These are phyloP conservation scores for Pythium plurisporium DNA, from an alignment of 352 stramenopile genomes.

Conservation along the genomic window DNA sequence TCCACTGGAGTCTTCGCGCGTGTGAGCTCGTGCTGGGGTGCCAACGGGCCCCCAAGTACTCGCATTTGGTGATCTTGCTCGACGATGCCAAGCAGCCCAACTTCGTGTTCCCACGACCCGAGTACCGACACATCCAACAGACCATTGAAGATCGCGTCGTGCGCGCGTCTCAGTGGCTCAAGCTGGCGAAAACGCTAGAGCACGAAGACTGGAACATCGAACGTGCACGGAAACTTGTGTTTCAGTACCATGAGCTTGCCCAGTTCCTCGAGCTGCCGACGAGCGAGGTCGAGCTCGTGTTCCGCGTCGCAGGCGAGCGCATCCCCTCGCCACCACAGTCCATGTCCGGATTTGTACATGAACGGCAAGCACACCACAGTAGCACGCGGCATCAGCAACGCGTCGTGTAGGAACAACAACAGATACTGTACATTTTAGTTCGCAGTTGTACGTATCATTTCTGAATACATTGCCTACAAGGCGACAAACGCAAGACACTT, in stretches of 20 bases:
- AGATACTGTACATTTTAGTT: too few relatives aligned
- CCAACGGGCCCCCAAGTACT: slow-evolving; percentile 48
- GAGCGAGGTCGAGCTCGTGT: slow-evolving; percentile 61
- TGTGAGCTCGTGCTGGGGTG: slow-evolving; percentile 57
- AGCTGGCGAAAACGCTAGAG: slow-evolving; percentile 58
- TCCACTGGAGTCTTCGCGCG: slow-evolving; percentile 77
- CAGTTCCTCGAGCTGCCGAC: slow-evolving; percentile 63
- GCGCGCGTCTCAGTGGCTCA: slow-evolving; percentile 60
- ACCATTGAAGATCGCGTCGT: slow-evolving; percentile 65
- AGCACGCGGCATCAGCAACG: slow-evolving; percentile 8
- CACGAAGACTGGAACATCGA: slow-evolving; percentile 67
- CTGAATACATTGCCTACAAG: too few relatives aligned
- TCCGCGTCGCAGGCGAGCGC: slow-evolving; percentile 27
- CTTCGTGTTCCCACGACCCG: slow-evolving; percentile 53
- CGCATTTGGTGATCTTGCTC: slow-evolving; percentile 63
- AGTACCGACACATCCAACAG: slow-evolving; percentile 67
- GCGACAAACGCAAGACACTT: too few relatives aligned
- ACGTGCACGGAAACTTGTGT: slow-evolving; percentile 36
- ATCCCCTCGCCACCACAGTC: slow-evolving; percentile 4
- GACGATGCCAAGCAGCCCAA: slow-evolving; percentile 44
- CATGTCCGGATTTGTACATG: background rate
- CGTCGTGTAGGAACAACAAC: slow-evolving; percentile 11
- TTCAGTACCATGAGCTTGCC: slow-evolving; percentile 46
- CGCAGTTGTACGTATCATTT: too few relatives aligned
- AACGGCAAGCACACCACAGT: background rate